These are phyloP conservation scores for Periconia sp. DNA, from an alignment of 2,329 filamentous ascomycete species.

Conservation along the genomic window DNA sequence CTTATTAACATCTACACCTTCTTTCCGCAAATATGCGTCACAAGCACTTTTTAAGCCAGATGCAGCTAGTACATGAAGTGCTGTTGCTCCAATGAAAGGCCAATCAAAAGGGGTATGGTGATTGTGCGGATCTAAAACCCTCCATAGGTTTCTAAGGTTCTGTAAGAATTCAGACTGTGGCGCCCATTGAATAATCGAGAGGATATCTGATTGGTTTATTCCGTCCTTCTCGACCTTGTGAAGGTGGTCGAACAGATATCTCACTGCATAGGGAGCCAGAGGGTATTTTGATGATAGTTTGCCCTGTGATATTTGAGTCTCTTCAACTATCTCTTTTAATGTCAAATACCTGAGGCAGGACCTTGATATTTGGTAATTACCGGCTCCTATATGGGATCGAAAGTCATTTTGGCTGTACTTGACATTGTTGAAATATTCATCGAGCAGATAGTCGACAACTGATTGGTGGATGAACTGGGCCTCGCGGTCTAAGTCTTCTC, in stretches of 20 bases:
- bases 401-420: not conserved
- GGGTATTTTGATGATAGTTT: constrained; percentile 15
- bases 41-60: constrained; percentile 15
- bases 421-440: not conserved
- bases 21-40: constrained; percentile 2
- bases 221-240: constrained; percentile 14
- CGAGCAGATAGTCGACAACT: constrained; percentile 10
- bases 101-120: constrained; percentile 12
- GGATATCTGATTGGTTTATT: constrained; percentile 12
- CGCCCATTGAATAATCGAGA: constrained; percentile 11
- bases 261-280: constrained; percentile 13
- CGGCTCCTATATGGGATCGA: constrained; percentile 4
- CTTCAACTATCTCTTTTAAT: constrained; percentile 16
- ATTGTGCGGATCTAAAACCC: constrained; percentile 10
- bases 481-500: not conserved
- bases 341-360: constrained; percentile 20
- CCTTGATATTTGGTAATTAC: constrained; percentile 21
- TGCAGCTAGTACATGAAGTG: constrained; percentile 13
- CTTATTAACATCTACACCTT: constrained; percentile 1
- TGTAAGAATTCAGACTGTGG: constrained; percentile 6
- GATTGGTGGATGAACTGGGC: constrained; percentile 11
- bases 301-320: constrained; percentile 4
- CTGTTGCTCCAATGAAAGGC: constrained; percentile 16
- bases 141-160: constrained; percentile 11
- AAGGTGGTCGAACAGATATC: constrained; percentile 17